Base-by-base conservation (phyloP, 2,329 filamentous ascomycete species). In the Colletotrichum sp. region DNA sequence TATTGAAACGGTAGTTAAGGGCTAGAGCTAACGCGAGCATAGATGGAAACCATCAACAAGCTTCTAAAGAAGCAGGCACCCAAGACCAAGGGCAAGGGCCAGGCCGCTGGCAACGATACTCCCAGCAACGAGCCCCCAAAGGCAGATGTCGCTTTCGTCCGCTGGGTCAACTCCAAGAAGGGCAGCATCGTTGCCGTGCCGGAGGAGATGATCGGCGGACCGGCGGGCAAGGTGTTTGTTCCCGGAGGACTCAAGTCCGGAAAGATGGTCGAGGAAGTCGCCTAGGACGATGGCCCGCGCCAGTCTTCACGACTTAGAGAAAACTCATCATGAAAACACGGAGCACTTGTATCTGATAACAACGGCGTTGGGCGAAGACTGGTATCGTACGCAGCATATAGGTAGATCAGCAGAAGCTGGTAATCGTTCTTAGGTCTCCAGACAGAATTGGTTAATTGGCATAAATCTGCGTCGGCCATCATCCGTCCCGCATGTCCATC, bases 31-130 rank as follows among this genome's bases (percentile, higher is more conserved):
- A 63, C 12, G 12, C 13, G 8, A 34, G 28, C 59, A 74, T 79
- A 96, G 94, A 95, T 95, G 91, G 95, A 96, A 88, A 97, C 95
- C 0, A 96, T 97, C 90, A 96, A 97, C 88, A 96, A 96, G 81
- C 92, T 97, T 3, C 91, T 97, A 69, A 96, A 96, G 85, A 96
- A 96, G 82, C 95, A 96, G 83, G 94, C 95, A 1, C 93, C 95
- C 28, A 96, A 96, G 84, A 92, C 91, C 72, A 93, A 90, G 78
- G 87, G 88, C 78, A 91, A 90, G 79, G 88, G 84, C 36, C 84
- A 78, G 70, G 82, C 80, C 73, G 87, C 80, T 71, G 90, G 88
- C 39, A 89, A 89, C 13, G 88, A 87, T 12, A 87, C 86, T 3
- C 87, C 88, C 9, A 90, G 90, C 66, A 85, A 83, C 2, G 88